Base-by-base conservation (phyloP, 2,329 filamentous ascomycete species). In the Fragosphaeria purpurea region DNA sequence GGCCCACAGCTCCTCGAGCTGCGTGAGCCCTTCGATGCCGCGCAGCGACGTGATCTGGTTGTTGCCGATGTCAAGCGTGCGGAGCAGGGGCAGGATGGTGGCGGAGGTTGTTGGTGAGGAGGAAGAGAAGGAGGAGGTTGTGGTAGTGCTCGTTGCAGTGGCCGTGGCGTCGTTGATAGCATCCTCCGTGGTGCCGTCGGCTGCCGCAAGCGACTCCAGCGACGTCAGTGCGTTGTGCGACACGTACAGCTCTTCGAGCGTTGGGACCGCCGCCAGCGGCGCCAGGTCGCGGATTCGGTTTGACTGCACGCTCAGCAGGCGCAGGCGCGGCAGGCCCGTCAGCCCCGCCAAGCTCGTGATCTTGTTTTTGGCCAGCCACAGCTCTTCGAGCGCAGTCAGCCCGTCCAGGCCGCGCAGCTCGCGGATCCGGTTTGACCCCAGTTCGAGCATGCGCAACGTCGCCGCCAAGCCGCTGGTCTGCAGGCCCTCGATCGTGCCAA, bases 1-100 rank as follows among this genome's bases (percentile, higher is more conserved):
- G 12, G 89, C 93, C 93, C 93, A 98, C 33, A 98, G 67, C 65
- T 98, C 93, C 64, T 95, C 86, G 31, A 98, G 72, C 11, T 87
- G 74, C 47, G 69, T 72, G 40, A 96, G 71, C 6, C 77, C 74
- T 1, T 77, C 77, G 1, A 96, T 67, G 1, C 89, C 88, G 45
- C 79, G 74, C 7, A 98, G 77, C 51, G 83, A 86, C 10, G 76
- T 69, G 58, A 98, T 79, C 59, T 83, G 79, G 66, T 98, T 98
- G 66, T 88, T 88, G 55, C 87, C 90, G 55, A 98, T 84, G 63
- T 98, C 93, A 44, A 98, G 72, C 6, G 91, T 81, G 37, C 80
- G 82, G 40, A 98, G 77, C 44, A 80, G 79, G 32, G 54, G 48
- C 8, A 54, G 41, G 22, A 48, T 47, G 31, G 44, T 32, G 9